Evolutionary conservation across 345 rosid genomes (phyloP).

Genomic region (Zanthoxylum bungeanum): DNA sequence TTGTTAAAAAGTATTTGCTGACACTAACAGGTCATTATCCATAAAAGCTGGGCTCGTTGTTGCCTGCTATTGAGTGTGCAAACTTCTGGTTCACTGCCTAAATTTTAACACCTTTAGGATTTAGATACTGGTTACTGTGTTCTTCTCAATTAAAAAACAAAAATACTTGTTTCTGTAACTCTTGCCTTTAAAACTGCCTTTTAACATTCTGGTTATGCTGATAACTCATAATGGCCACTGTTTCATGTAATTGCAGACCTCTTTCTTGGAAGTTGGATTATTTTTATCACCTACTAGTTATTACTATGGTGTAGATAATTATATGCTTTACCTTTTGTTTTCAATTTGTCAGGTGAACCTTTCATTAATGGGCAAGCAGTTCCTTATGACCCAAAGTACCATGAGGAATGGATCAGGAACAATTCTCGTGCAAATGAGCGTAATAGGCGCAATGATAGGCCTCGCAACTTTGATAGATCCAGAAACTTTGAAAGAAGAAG

Average conservation of each 20-base stretch:
- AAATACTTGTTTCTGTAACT: neutral
- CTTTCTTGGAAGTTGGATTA: neutral
- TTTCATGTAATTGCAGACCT: neutral
- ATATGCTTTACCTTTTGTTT: neutral
- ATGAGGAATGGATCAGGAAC: slow-evolving; percentile 98
- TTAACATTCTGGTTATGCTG: neutral
- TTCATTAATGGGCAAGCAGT: slow-evolving; percentile 93
- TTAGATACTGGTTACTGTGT: neutral
- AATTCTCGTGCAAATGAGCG: slow-evolving; percentile 85
- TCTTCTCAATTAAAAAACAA: no score
- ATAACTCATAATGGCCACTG: neutral
- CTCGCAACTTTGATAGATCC: slow-evolving; percentile 68
- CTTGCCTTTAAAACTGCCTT: neutral
- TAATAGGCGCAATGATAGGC: slow-evolving; percentile 81
- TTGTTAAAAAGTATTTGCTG: neutral
- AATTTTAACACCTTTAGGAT: neutral
- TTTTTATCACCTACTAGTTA: neutral
- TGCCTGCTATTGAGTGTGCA: neutral
- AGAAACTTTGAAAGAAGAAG: slow-evolving; percentile 90
- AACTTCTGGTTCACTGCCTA: neutral
- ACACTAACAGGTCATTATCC: neutral
- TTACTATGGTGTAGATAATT: neutral
- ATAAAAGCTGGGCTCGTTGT: neutral
- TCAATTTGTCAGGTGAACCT: slow-evolving; percentile 67
- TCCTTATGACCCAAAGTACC: slow-evolving; percentile 93